phyloP scores from a whole-genome alignment of 257 asterid genomes.

The Solanum paucissectum region DNA sequence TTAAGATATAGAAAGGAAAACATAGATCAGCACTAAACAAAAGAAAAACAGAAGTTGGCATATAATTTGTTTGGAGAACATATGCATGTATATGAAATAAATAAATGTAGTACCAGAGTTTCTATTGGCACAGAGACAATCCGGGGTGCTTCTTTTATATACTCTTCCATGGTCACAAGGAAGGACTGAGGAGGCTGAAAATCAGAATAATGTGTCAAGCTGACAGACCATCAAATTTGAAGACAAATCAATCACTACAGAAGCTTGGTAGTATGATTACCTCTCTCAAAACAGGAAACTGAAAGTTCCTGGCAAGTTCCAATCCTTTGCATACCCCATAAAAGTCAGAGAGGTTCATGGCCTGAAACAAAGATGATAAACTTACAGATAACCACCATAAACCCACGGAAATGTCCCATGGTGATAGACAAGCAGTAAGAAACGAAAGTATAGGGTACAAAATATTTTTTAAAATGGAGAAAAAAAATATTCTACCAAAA shows the following conservation, averaged over 20 bases:
- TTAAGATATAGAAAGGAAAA: background rate
- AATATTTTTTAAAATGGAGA: background rate
- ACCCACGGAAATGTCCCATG: background rate
- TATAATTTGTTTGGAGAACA: background rate
- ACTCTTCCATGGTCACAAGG: constrained; percentile 50
- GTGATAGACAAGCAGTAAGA: background rate
- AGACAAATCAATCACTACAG: background rate
- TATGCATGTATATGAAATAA: background rate
- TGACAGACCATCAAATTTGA: background rate
- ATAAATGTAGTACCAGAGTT: constrained; percentile 18
- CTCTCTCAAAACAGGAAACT: constrained; percentile 90
- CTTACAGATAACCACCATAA: background rate
- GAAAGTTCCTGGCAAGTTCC: constrained; percentile 96
- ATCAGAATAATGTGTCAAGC: constrained; percentile 6
- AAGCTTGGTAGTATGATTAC: constrained; percentile 20
- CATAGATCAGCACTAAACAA: background rate
- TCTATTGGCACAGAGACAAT: constrained; percentile 39
- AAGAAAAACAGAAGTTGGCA: background rate
- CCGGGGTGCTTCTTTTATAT: constrained; percentile 42
- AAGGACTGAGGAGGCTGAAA: constrained; percentile 49
- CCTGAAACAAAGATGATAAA: constrained; percentile 38
- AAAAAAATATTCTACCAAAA: background rate
- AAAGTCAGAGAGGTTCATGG: constrained; percentile 79
- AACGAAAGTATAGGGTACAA: background rate
- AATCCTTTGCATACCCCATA: constrained; percentile 92